These are phyloP conservation scores for Dioscorea alata DNA, from an alignment of 106 monocot genomes.

Conservation along the genomic window DNA sequence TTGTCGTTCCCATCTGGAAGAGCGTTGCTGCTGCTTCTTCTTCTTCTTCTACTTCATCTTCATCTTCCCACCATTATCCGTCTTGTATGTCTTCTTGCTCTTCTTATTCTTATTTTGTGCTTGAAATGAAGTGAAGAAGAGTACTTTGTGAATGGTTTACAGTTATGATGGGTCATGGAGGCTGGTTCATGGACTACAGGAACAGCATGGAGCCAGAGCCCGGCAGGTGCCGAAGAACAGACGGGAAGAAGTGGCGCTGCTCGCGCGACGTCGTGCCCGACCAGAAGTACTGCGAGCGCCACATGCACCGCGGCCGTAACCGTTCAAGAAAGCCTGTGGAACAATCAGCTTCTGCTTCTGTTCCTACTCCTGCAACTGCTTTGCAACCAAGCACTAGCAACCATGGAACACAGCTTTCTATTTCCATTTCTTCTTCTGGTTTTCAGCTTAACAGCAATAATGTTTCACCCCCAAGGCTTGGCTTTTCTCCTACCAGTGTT, in stretches of 20 bases:
- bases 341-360: background rate
- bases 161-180: constrained; percentile 24
- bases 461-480: constrained; percentile 18
- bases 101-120: background rate
- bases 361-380: background rate
- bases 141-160: background rate
- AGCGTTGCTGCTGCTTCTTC: constrained; percentile 58
- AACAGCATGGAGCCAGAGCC: constrained; percentile 82
- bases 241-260: constrained; percentile 88
- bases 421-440: constrained; percentile 10
- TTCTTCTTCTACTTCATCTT: constrained; percentile 19
- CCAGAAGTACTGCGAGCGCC: constrained; percentile 89
- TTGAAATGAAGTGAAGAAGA: background rate
- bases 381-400: background rate
- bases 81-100: constrained; percentile 23
- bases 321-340: constrained; percentile 94
- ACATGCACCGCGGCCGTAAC: constrained; percentile 74
- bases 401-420: constrained; percentile 6
- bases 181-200: constrained; percentile 51
- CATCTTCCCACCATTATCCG: constrained; percentile 31
- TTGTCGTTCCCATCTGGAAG: constrained; percentile 85
- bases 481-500: constrained; percentile 31
- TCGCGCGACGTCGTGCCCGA: constrained; percentile 54
- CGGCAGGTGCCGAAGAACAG: constrained; percentile 67
- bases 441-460: constrained; percentile 12